These are phyloP conservation scores for Chlorella sp. DNA, from an alignment of 139 green algal species.

Conservation along the genomic window DNA sequence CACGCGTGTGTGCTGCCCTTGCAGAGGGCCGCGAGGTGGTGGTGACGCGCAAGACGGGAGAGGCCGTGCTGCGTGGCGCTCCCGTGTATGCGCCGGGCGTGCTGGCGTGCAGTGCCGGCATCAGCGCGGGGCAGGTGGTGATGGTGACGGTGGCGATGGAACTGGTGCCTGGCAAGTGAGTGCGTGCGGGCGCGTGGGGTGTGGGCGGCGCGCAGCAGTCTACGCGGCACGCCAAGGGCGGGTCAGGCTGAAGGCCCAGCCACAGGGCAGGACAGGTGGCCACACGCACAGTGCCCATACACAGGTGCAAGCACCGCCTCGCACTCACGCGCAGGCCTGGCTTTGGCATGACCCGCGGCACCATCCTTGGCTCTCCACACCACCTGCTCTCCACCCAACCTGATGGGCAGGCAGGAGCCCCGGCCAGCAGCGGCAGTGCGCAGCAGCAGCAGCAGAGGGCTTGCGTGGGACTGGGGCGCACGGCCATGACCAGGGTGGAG, in stretches of 20 bases:
- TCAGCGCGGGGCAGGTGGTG: slow-evolving; percentile 67
- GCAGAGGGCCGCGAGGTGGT: slow-evolving; percentile 62
- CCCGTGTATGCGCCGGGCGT: slow-evolving; percentile 71
- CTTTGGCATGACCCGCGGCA: slow-evolving; percentile 50
- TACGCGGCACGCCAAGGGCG: neutral
- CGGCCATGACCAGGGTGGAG: slow-evolving; percentile 16
- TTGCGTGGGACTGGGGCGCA: slow-evolving; percentile 11
- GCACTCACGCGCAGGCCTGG: neutral
- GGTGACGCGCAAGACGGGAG: slow-evolving; percentile 69
- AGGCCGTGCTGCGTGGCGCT: slow-evolving; percentile 77
- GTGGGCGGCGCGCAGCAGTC: no score
- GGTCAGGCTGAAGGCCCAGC: no score
- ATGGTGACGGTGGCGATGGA: slow-evolving; percentile 62
- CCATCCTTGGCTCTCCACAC: slow-evolving; percentile 37
- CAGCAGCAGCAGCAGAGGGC: slow-evolving; percentile 3
- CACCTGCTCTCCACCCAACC: no score
- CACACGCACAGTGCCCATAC: no score
- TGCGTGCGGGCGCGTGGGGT: neutral
- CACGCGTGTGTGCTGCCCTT: neutral
- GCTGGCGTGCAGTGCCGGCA: slow-evolving; percentile 46
- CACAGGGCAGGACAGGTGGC: neutral
- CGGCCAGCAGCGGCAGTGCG: slow-evolving; percentile 7
- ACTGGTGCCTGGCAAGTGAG: no score
- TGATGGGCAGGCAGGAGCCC: no score
- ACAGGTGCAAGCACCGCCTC: neutral